Evolutionary conservation across 2,329 filamentous ascomycete species (phyloP).

Genomic region (Ceratocystis papillata): DNA sequence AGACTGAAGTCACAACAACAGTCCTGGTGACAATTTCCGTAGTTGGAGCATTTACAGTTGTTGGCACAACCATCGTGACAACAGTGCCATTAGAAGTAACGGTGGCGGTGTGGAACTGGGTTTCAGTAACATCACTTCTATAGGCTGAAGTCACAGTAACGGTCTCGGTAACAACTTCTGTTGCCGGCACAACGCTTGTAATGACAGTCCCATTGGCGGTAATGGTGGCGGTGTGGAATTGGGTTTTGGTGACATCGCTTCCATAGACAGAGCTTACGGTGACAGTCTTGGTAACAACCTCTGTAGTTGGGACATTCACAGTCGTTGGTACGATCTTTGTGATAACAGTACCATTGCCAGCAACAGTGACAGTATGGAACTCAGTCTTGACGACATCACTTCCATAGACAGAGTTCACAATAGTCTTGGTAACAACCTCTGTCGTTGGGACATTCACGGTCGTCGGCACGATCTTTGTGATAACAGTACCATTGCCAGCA

Average conservation of each 20-base stretch:
- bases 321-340: constrained; percentile 9
- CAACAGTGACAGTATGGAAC: neutral
- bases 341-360: constrained; percentile 2
- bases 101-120: constrained; percentile 10
- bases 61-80: neutral
- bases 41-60: constrained; percentile 21
- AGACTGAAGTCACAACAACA: neutral
- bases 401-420: neutral
- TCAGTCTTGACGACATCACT: neutral
- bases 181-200: constrained; percentile 1
- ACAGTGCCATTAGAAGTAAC: constrained; percentile 11
- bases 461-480: constrained; percentile 2
- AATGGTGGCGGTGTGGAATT: constrained; percentile 1
- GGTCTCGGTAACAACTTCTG: neutral
- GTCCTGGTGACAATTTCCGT: constrained; percentile 15
- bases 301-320: constrained; percentile 16
- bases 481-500: neutral
- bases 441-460: constrained; percentile 19
- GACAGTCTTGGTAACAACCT: constrained; percentile 8
- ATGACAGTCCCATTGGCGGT: constrained; percentile 8
- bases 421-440: neutral
- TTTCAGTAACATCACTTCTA: neutral
- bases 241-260: constrained; percentile 11
- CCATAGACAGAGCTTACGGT: constrained; percentile 4
- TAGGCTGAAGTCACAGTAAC: neutral